These are phyloP conservation scores for Suillus weaverae DNA, from an alignment of 768 basidiomycete species.

Conservation along the genomic window DNA sequence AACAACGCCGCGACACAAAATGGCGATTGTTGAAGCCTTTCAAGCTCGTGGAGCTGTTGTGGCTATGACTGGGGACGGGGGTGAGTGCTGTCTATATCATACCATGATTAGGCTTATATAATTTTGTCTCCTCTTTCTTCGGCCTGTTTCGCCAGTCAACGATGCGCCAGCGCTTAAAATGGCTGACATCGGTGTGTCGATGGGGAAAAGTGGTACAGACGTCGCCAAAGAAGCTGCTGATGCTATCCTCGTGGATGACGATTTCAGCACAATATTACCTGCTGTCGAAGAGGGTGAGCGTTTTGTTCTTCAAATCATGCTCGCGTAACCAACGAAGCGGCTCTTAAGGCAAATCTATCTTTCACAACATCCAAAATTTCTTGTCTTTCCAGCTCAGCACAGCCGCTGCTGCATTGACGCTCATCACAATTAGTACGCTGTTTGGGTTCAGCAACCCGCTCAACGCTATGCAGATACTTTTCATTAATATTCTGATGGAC, in stretches of 20 bases:
- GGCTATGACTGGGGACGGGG: slow-evolving; percentile 97
- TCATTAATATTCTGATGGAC: slow-evolving; percentile 99
- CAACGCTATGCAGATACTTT: slow-evolving; percentile 99
- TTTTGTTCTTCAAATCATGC: neutral
- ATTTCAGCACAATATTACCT: slow-evolving; percentile 91
- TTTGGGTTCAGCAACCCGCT: slow-evolving; percentile 89
- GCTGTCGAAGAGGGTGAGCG: slow-evolving; percentile 86
- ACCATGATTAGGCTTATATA: neutral
- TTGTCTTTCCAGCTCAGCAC: slow-evolving; percentile 96
- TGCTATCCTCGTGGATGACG: slow-evolving; percentile 95
- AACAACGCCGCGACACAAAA: slow-evolving; percentile 96
- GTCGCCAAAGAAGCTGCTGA: slow-evolving; percentile 98
- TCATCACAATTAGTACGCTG: slow-evolving; percentile 93
- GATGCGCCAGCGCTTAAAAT: slow-evolving; percentile 96
- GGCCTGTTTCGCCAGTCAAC: slow-evolving; percentile 56
- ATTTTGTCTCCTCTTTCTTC: neutral
- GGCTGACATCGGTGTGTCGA: slow-evolving; percentile 97
- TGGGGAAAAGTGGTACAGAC: slow-evolving; percentile 98
- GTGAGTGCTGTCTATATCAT: slow-evolving; percentile 40
- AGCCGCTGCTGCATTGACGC: slow-evolving; percentile 91
- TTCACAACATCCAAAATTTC: slow-evolving; percentile 99
- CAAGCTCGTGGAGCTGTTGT: slow-evolving; percentile 88
- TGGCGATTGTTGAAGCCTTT: slow-evolving; percentile 95
- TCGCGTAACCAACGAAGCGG: slow-evolving; percentile 1
- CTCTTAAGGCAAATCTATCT: slow-evolving; percentile 85